A percentile compares a stretch with the other conserved stretches of the same genome.
Evolutionary conservation across 2,329 filamentous ascomycete species (phyloP).

Genomic region (Ceratocystis diversiconidia): DNA sequence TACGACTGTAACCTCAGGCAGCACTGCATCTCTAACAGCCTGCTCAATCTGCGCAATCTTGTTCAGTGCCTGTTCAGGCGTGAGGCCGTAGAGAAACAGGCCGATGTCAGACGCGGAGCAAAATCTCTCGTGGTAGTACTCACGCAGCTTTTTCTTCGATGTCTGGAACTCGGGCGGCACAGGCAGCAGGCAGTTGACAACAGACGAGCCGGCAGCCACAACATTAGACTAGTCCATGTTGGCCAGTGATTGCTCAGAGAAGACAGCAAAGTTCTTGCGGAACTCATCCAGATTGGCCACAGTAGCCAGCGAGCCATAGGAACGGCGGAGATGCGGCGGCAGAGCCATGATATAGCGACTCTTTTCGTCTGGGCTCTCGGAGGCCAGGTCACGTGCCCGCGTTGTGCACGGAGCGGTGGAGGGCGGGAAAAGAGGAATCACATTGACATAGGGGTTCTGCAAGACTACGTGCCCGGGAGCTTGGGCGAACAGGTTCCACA

Average conservation of each 20-base stretch:
- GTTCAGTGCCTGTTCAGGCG: constrained; percentile 60
- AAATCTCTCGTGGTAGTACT: constrained; percentile 71
- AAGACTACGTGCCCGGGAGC: constrained; percentile 45
- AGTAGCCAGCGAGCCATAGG: constrained; percentile 52
- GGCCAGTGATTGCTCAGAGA: constrained; percentile 61
- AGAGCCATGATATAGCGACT: constrained; percentile 58
- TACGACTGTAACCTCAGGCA: constrained; percentile 72
- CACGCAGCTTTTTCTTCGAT: constrained; percentile 48
- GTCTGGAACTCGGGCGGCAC: constrained; percentile 46
- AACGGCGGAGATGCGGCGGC: constrained; percentile 41
- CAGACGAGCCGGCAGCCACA: constrained; percentile 66
- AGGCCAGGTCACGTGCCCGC: constrained; percentile 43
- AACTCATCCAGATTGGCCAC: constrained; percentile 57
- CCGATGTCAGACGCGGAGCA: constrained; percentile 78
- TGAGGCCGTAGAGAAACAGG: constrained; percentile 69
- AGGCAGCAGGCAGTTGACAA: constrained; percentile 64
- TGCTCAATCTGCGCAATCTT: constrained; percentile 75
- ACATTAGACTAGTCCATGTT: constrained; percentile 75
- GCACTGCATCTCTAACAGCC: constrained; percentile 58
- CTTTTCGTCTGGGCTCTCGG: constrained; percentile 46
- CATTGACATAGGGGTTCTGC: constrained; percentile 44
- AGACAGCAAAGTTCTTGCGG: constrained; percentile 64
- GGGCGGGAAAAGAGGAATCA: constrained; percentile 50
- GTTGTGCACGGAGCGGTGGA: constrained; percentile 44
- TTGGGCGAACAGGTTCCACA: constrained; percentile 56